A percentile compares a stretch with the other conserved stretches of the same genome.
These are phyloP conservation scores for Sporothrix mexicana DNA, from an alignment of 2,329 filamentous ascomycete genomes.

Conservation along the genomic window DNA sequence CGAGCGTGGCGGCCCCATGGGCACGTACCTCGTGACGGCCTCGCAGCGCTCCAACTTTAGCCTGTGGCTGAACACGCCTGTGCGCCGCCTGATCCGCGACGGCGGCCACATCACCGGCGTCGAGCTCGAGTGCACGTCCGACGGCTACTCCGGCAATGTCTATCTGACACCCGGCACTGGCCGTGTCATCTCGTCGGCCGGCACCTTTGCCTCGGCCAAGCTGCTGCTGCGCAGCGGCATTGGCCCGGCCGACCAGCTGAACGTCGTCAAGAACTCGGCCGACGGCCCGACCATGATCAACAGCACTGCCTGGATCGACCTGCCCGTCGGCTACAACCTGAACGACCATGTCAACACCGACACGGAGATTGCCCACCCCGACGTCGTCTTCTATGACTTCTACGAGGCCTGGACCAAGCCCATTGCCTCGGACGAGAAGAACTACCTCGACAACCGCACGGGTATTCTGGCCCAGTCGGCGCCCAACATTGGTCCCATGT, in stretches of 20 bases:
- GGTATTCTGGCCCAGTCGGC: constrained; percentile 69
- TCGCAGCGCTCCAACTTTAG: constrained; percentile 61
- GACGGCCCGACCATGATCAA: constrained; percentile 61
- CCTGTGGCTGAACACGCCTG: constrained; percentile 65
- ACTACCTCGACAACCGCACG: constrained; percentile 57
- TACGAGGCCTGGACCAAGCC: constrained; percentile 63
- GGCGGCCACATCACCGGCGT: constrained; percentile 65
- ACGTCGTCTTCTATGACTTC: constrained; percentile 67
- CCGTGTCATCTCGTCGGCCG: constrained; percentile 71
- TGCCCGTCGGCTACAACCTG: constrained; percentile 65
- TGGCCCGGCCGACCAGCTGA: constrained; percentile 65
- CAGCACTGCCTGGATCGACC: constrained; percentile 59
- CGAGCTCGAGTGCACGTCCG: constrained; percentile 57
- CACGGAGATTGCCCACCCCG: constrained; percentile 51
- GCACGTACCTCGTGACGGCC: constrained; percentile 68
- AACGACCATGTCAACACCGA: constrained; percentile 61
- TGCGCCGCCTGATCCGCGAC: constrained; percentile 64
- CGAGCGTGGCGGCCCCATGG: constrained; percentile 68
- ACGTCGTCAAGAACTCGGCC: constrained; percentile 55
- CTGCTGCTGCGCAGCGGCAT: constrained; percentile 72
- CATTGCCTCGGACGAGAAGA: constrained; percentile 49
- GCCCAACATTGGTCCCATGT: constrained; percentile 68
- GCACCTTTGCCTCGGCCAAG: constrained; percentile 71
- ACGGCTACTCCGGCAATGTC: constrained; percentile 64
- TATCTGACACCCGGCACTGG: constrained; percentile 65